These are phyloP conservation scores for Cylindrotheca fusiformis DNA, from an alignment of 108 stramenopile species.

Conservation along the genomic window DNA sequence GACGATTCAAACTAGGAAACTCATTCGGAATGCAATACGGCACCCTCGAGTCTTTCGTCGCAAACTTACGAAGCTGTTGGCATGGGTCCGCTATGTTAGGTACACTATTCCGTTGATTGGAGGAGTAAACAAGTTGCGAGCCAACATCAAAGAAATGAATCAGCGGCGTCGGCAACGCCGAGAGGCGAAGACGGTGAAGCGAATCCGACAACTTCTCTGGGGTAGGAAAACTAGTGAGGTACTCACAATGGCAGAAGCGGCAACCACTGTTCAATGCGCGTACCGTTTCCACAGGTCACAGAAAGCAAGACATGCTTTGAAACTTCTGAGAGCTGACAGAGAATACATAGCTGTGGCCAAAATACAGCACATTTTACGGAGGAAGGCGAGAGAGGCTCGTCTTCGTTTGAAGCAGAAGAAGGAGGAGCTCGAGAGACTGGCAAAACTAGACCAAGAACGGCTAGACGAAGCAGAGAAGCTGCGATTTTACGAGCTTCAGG, in stretches of 20 bases:
- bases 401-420: constrained; percentile 13
- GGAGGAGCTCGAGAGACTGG: neutral
- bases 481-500: constrained; percentile 48
- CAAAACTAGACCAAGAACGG: neutral
- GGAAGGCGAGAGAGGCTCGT: constrained; percentile 25
- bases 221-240: constrained; percentile 22
- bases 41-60: constrained; percentile 28
- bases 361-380: constrained; percentile 25
- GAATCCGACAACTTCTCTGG: constrained; percentile 30
- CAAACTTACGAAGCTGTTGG: constrained; percentile 5
- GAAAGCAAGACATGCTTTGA: constrained; percentile 29
- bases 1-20: neutral
- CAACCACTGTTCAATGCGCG: constrained; percentile 45
- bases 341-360: constrained; percentile 23
- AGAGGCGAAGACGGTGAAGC: constrained; percentile 31
- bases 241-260: constrained; percentile 35
- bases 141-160: constrained; percentile 48
- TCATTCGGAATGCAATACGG: constrained; percentile 17
- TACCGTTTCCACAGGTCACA: constrained; percentile 37
- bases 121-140: constrained; percentile 59
- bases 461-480: constrained; percentile 25
- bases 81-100: constrained; percentile 53
- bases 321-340: constrained; percentile 15
- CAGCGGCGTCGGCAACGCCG: constrained; percentile 42
- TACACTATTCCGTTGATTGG: constrained; percentile 68